These are phyloP conservation scores for Penicillium sp. DNA, from an alignment of 2,329 filamentous ascomycete species.

Conservation along the genomic window DNA sequence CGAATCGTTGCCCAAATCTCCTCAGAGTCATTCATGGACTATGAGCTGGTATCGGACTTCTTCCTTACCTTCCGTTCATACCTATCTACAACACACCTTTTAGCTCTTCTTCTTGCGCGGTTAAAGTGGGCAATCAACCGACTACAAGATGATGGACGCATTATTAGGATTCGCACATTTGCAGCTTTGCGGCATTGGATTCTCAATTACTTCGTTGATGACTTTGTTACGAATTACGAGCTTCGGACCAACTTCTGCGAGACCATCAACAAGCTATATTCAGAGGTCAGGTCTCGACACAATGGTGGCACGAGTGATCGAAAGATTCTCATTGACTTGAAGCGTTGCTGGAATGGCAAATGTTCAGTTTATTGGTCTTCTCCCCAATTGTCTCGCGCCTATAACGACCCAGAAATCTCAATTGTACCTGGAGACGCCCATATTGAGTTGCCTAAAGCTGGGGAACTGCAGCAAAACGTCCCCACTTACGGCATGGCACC, in stretches of 20 bases:
- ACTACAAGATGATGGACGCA: conserved; percentile 78
- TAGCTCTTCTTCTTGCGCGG: conserved; percentile 79
- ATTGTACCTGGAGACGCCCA: conserved; percentile 73
- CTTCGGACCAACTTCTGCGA: conserved; percentile 77
- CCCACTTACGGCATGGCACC: conserved; percentile 1
- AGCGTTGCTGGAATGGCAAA: conserved; percentile 93
- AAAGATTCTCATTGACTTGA: conserved; percentile 89
- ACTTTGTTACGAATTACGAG: conserved; percentile 75
- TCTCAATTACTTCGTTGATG: conserved; percentile 93
- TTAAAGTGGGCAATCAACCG: conserved; percentile 81
- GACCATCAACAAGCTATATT: conserved; percentile 66
- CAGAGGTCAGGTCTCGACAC: conserved; percentile 50
- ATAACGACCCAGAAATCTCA: conserved; percentile 61
- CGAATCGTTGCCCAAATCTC: conserved; percentile 95
- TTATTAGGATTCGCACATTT: conserved; percentile 94
- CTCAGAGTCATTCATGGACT: conserved; percentile 91
- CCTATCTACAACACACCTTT: conserved; percentile 69
- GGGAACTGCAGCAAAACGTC: conserved; percentile 14
- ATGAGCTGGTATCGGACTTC: conserved; percentile 95
- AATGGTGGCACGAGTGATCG: conserved; percentile 61
- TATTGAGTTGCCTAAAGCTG: conserved; percentile 50
- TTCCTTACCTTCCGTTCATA: conserved; percentile 94
- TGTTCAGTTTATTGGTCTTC: conserved; percentile 88
- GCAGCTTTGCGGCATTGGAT: conserved; percentile 97
- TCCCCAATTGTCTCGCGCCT: conserved; percentile 59